These are phyloP conservation scores for Knoxdaviesia proteae DNA, from an alignment of 2,329 filamentous ascomycete genomes.

Conservation along the genomic window DNA sequence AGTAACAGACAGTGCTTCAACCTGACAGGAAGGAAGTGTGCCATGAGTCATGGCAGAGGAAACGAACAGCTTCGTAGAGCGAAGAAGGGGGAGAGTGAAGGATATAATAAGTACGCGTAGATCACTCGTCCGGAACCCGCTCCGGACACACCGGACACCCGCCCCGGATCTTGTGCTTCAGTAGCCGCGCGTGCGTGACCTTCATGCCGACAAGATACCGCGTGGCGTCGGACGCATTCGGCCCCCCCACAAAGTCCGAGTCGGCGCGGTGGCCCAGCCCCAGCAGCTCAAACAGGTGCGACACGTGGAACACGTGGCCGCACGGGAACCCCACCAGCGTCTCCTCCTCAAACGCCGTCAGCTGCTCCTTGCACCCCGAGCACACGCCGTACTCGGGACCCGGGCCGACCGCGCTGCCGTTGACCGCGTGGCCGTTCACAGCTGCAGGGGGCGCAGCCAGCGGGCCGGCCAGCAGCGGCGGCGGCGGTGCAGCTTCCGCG, in stretches of 20 bases:
- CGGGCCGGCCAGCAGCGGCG: too few species aligned
- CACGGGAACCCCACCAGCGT: constrained; percentile 65
- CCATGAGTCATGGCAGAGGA: too few species aligned
- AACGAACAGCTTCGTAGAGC: too few species aligned
- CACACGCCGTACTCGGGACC: too few species aligned
- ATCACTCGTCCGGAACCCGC: constrained; percentile 5
- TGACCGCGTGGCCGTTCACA: too few species aligned
- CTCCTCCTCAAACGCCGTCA: constrained; percentile 42
- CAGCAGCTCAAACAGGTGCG: constrained; percentile 41
- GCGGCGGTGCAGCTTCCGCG: not conserved
- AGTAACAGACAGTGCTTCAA: too few species aligned
- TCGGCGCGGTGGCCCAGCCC: constrained; percentile 24
- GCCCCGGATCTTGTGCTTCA: constrained; percentile 47
- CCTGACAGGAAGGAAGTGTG: too few species aligned
- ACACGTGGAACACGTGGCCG: constrained; percentile 62
- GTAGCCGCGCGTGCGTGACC: constrained; percentile 63
- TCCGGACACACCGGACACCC: constrained; percentile 40
- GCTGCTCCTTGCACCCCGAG: constrained; percentile 16
- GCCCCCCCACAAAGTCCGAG: constrained; percentile 20
- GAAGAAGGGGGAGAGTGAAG: too few species aligned
- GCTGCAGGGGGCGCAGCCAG: too few species aligned
- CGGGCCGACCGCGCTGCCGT: too few species aligned
- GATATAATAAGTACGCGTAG: not conserved
- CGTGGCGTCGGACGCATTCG: constrained; percentile 18
- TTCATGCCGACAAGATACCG: constrained; percentile 61